Evolutionary conservation across 78 protist species (phyloP), one percentile per base, ranked within the genome.

Genomic region (Emiliania huxleyi): DNA sequence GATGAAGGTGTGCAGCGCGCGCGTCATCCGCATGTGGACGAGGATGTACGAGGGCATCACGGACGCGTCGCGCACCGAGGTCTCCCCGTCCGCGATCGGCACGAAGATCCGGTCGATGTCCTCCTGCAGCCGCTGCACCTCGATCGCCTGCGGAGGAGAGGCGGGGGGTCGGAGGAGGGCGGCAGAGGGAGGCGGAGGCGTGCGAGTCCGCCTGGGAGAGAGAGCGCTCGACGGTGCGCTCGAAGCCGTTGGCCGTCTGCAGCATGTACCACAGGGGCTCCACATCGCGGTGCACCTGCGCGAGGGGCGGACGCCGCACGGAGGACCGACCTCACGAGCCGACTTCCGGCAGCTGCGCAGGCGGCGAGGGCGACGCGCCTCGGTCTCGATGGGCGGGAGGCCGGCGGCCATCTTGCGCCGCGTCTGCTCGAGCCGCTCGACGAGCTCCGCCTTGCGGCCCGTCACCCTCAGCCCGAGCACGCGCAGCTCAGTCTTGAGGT

Each of bases 171-270:
- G n/a, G n/a, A n/a, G n/a, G n/a, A n/a, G n/a, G n/a, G n/a, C n/a
- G n/a, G n/a, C n/a, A n/a, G n/a, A n/a, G n/a, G n/a, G n/a, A n/a
- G n/a, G n/a, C n/a, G n/a, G n/a, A n/a, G n/a, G n/a, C n/a, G n/a
- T n/a, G n/a, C n/a, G n/a, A n/a, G n/a, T n/a, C n/a, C n/a, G n/a
- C n/a, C 62, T 52, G 62, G 62, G 29, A 15, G 8, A 52, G 62
- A 19, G 62, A 19, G 62, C 62, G 62, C 62, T 52, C 62, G 15
- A 77, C 85, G 46, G 85, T 19, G 35, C 85, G 49, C 85, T 77
- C 85, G 46, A 77, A 77, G 49, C 85, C 85, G 46, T 77, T 77
- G 85, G 85, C 85, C n/a, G 85, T 77, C 85, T 77, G 85, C 85
- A 77, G 48, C 85, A 77, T 35, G 85, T 77, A 77, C 85, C 85